phyloP scores from a whole-genome alignment of 2,329 filamentous ascomycete genomes.

The Botrytis paeoniae region DNA sequence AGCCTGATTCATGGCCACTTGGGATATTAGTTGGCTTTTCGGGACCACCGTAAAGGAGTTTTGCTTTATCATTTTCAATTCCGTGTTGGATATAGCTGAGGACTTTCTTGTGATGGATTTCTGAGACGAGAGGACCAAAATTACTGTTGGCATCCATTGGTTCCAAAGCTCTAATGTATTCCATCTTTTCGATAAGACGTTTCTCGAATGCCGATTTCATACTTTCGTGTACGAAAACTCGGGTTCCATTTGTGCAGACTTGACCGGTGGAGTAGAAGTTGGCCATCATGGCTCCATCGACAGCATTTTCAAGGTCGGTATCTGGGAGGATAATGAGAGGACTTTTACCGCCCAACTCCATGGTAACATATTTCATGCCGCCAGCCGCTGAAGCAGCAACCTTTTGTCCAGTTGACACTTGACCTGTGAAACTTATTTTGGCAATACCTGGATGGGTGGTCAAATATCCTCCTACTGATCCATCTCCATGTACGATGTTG shows the following conservation, averaged over 20 bases:
- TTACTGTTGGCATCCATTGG: conserved; percentile 72
- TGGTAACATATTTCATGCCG: conserved; percentile 85
- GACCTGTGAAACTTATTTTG: conserved; percentile 88
- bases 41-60: conserved; percentile 67
- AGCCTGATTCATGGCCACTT: conserved; percentile 54
- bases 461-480: conserved; percentile 72
- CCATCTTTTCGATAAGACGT: conserved; percentile 66
- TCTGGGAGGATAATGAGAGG: conserved; percentile 78
- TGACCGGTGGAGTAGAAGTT: conserved; percentile 92
- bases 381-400: conserved; percentile 73
- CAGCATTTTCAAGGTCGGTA: conserved; percentile 74
- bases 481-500: conserved; percentile 80
- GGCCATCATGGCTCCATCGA: conserved; percentile 86
- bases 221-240: conserved; percentile 72
- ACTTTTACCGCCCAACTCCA: conserved; percentile 88
- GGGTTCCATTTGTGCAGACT: conserved; percentile 89
- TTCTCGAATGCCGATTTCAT: conserved; percentile 68
- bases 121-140: conserved; percentile 78
- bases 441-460: conserved; percentile 70
- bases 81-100: conserved; percentile 73
- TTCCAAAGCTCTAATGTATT: conserved; percentile 67
- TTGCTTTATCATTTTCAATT: conserved; percentile 69
- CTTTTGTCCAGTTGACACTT: conserved; percentile 78
- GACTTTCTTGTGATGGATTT: conserved; percentile 73
- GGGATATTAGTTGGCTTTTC: conserved; percentile 47